A percentile compares a stretch with the other conserved stretches of the same genome.
phyloP scores from a whole-genome alignment of 805 yeast genomes.

The Kuraishia floccosa region DNA sequence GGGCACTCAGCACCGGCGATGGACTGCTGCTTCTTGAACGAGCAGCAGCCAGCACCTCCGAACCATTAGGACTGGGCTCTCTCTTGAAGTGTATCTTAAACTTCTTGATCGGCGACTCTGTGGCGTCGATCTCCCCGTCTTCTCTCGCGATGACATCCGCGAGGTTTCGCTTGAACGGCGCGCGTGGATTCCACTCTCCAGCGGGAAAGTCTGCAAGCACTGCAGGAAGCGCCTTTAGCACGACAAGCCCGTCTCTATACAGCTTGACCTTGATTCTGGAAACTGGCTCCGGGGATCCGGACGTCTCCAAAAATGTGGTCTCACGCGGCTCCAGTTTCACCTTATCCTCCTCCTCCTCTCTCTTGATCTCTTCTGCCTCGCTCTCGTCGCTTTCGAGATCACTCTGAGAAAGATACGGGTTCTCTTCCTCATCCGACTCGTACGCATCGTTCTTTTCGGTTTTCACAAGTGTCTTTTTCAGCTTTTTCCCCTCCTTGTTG shows the following conservation, averaged over 20 bases:
- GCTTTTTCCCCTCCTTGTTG: slow-evolving; percentile 83
- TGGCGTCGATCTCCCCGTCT: too few species aligned
- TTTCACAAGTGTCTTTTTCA: slow-evolving; percentile 72
- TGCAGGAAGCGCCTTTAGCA: slow-evolving; percentile 51
- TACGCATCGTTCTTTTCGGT: slow-evolving; percentile 84
- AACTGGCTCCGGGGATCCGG: slow-evolving; percentile 2
- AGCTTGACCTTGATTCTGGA: slow-evolving; percentile 29
- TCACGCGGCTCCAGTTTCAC: slow-evolving; percentile 22
- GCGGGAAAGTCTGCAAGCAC: slow-evolving; percentile 56
- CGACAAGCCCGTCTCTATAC: slow-evolving; percentile 36
- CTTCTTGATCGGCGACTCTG: slow-evolving; percentile 18
- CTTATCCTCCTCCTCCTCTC: slow-evolving; percentile 23
- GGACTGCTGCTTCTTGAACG: too few species aligned
- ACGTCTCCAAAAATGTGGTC: slow-evolving; percentile 7
- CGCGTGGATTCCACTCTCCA: slow-evolving; percentile 78
- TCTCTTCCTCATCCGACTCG: slow-evolving; percentile 75
- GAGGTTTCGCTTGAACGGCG: slow-evolving; percentile 25
- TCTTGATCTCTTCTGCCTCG: slow-evolving; percentile 17
- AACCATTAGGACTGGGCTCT: too few species aligned
- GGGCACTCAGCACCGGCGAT: slow-evolving; percentile 1
- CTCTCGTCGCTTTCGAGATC: slow-evolving; percentile 42
- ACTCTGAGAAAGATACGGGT: slow-evolving; percentile 72
- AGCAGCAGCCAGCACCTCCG: too few species aligned
- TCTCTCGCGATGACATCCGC: slow-evolving; percentile 9
- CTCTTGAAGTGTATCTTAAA: slow-evolving; percentile 11